These are phyloP conservation scores for Lentinula sp. DNA, from an alignment of 768 basidiomycete genomes.

Conservation along the genomic window DNA sequence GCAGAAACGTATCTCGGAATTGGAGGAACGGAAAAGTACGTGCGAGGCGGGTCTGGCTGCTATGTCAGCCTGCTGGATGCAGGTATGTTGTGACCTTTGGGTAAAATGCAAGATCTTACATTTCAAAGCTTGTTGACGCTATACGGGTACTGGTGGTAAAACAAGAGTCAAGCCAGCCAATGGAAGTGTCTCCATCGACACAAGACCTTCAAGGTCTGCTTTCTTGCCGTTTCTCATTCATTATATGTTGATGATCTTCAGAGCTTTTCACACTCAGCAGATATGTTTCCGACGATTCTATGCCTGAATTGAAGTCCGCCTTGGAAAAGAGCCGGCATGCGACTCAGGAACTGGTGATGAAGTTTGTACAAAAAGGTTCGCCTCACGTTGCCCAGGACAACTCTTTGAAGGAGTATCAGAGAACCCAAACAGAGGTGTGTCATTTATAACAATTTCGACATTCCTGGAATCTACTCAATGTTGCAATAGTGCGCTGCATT, in stretches of 20 bases:
- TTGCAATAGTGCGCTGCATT: slow-evolving; percentile 47
- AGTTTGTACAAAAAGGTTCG: slow-evolving; percentile 38
- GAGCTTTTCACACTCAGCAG: slow-evolving; percentile 44
- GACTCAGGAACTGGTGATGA: slow-evolving; percentile 54
- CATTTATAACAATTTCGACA: background rate
- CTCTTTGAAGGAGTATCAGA: slow-evolving; percentile 40
- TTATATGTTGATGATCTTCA: slow-evolving; percentile 12
- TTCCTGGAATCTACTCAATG: slow-evolving; percentile 2
- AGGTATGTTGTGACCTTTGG: slow-evolving; percentile 35
- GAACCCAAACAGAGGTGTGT: slow-evolving; percentile 55
- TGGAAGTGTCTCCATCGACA: slow-evolving; percentile 38
- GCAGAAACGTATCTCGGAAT: slow-evolving; percentile 50
- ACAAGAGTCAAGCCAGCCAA: slow-evolving; percentile 30
- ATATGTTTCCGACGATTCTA: slow-evolving; percentile 28
- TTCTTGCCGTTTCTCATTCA: slow-evolving; percentile 2
- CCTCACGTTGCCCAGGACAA: slow-evolving; percentile 29
- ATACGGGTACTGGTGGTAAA: slow-evolving; percentile 41
- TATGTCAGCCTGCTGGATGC: slow-evolving; percentile 76
- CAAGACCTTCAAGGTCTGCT: slow-evolving; percentile 36
- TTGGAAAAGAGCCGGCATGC: slow-evolving; percentile 51
- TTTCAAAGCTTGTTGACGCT: slow-evolving; percentile 54
- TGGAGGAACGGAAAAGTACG: slow-evolving; percentile 59
- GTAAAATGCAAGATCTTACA: slow-evolving; percentile 2
- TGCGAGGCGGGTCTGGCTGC: slow-evolving; percentile 70
- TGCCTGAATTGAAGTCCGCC: slow-evolving; percentile 32